phyloP scores from a whole-genome alignment of 345 rosid genomes.

The Arabis hirsuta region DNA sequence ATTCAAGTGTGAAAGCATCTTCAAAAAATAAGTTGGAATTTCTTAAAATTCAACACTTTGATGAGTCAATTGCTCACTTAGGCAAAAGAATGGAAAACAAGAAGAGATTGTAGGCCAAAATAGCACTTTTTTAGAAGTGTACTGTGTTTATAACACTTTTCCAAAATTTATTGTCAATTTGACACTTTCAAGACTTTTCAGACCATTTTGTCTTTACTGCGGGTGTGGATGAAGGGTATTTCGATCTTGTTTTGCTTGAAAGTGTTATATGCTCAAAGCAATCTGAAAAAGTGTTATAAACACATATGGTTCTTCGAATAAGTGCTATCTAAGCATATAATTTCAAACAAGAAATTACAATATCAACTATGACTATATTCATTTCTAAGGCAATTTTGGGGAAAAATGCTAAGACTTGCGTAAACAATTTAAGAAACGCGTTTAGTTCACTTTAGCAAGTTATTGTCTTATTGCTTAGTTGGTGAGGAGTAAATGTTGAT shows the following conservation, averaged over 20 bases:
- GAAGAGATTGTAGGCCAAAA: too few species aligned
- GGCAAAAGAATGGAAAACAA: background rate
- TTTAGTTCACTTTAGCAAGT: conserved; percentile 1
- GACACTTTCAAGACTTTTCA: too few species aligned
- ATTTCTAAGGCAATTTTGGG: background rate
- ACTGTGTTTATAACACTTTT: too few species aligned
- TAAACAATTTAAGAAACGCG: background rate
- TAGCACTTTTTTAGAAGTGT: too few species aligned
- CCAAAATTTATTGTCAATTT: too few species aligned
- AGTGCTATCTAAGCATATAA: too few species aligned
- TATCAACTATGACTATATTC: background rate
- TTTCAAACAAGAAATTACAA: background rate
- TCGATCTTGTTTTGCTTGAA: too few species aligned
- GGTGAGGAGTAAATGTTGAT: background rate
- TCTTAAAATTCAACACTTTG: background rate
- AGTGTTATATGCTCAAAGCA: too few species aligned
- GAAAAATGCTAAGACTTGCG: background rate
- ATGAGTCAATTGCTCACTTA: conserved; percentile 11
- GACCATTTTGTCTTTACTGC: too few species aligned
- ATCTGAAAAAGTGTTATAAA: too few species aligned
- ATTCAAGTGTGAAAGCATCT: conserved; percentile 1
- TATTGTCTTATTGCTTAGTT: background rate
- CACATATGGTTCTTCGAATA: too few species aligned
- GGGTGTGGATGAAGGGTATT: too few species aligned
- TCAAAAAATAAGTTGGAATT: background rate